Evolutionary conservation across 805 yeast species (phyloP).

Genomic region (Pichia exigua): DNA sequence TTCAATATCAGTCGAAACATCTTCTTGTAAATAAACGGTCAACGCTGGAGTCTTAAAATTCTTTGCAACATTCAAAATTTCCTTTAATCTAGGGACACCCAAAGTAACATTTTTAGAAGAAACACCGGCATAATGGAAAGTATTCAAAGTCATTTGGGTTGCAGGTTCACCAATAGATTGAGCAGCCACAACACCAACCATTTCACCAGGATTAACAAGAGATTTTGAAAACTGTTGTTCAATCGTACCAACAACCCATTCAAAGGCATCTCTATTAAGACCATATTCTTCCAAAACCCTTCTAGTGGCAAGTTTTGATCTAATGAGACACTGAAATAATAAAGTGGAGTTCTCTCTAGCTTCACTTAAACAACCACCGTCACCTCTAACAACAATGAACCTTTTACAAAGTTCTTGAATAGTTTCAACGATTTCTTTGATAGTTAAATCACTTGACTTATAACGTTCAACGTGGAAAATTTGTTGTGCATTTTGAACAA

Average conservation of each 20-base stretch:
- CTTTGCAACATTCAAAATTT: slow-evolving; percentile 96
- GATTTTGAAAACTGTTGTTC: slow-evolving; percentile 91
- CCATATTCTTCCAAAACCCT: slow-evolving; percentile 89
- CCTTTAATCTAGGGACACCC: slow-evolving; percentile 98
- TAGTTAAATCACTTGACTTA: slow-evolving; percentile 82
- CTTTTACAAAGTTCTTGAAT: slow-evolving; percentile 63
- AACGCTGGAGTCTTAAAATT: slow-evolving; percentile 99
- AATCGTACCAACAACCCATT: slow-evolving; percentile 93
- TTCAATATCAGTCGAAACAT: slow-evolving; percentile 80
- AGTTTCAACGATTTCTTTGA: slow-evolving; percentile 68
- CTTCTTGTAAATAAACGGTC: slow-evolving; percentile 83
- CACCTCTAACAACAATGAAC: slow-evolving; percentile 76
- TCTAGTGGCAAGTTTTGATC: slow-evolving; percentile 87
- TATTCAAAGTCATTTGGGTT: slow-evolving; percentile 94
- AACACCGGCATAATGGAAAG: slow-evolving; percentile 96
- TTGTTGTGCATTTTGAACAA: slow-evolving; percentile 94
- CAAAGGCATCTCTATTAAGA: slow-evolving; percentile 76
- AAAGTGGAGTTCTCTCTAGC: slow-evolving; percentile 91
- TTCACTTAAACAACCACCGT: slow-evolving; percentile 60
- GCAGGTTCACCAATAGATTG: slow-evolving; percentile 99
- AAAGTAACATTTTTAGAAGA: slow-evolving; percentile 98
- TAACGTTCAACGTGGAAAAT: slow-evolving; percentile 89
- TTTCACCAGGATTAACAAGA: slow-evolving; percentile 92
- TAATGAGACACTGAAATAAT: slow-evolving; percentile 81
- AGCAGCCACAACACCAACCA: slow-evolving; percentile 97